phyloP scores from a whole-genome alignment of 208 protist species.

The Novymonas esmeraldas region DNA sequence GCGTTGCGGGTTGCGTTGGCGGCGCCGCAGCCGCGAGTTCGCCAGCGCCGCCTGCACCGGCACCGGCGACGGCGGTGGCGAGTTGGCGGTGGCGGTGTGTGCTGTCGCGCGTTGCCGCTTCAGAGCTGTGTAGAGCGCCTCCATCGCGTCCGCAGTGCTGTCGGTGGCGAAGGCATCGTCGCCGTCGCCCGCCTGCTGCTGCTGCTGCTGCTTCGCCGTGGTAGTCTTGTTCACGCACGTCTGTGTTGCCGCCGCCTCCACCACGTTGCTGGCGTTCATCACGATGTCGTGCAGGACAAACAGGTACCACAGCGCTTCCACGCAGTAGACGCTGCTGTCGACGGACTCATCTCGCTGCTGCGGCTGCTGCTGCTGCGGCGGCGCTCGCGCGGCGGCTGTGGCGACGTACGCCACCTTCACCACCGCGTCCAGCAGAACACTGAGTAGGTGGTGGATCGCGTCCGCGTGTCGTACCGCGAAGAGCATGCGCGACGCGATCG shows the following conservation, averaged over 20 bases:
- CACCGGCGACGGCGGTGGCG: background rate
- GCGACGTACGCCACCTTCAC: slow-evolving; percentile 55
- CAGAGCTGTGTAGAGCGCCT: slow-evolving; percentile 12
- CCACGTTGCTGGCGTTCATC: slow-evolving; percentile 35
- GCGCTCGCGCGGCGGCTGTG: too few species aligned
- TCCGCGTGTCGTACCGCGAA: slow-evolving; percentile 75
- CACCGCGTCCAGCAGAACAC: slow-evolving; percentile 73
- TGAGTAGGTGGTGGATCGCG: slow-evolving; percentile 57
- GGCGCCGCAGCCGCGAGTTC: slow-evolving; percentile 11
- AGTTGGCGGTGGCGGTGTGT: background rate
- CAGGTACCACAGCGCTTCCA: slow-evolving; percentile 43
- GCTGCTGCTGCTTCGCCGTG: background rate
- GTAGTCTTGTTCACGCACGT: slow-evolving; percentile 26
- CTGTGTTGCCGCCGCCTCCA: background rate
- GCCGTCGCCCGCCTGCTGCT: slow-evolving; percentile 1
- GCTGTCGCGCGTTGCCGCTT: slow-evolving; percentile 3
- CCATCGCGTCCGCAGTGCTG: slow-evolving; percentile 15
- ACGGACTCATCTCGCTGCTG: background rate
- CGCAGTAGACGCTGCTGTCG: slow-evolving; percentile 29
- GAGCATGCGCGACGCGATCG: slow-evolving; percentile 62
- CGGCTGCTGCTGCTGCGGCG: slow-evolving; percentile 6
- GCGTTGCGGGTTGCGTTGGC: slow-evolving; percentile 25
- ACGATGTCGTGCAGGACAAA: slow-evolving; percentile 60
- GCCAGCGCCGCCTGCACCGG: background rate
- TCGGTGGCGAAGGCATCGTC: slow-evolving; percentile 14